A percentile compares a stretch with the other conserved stretches of the same genome.
Evolutionary conservation across 2,329 filamentous ascomycete species (phyloP).

Genomic region (Metarhizium robertsii): DNA sequence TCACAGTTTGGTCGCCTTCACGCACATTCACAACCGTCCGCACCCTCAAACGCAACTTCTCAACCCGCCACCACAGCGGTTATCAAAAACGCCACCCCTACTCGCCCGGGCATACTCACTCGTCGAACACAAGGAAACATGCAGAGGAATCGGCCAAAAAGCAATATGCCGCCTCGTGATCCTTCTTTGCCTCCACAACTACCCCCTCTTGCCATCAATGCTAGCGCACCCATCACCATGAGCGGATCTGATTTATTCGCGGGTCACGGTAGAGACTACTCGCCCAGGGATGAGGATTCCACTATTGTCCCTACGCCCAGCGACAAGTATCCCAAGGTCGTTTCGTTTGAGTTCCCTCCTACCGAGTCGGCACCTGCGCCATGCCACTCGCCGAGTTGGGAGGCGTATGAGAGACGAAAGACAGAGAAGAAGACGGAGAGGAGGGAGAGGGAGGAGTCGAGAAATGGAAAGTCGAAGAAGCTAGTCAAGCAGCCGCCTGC

Average conservation of each 20-base stretch:
- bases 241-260: slow-evolving; percentile 3
- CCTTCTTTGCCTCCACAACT: slow-evolving; percentile 6
- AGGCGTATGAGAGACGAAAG: slow-evolving; percentile 43
- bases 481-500: slow-evolving; percentile 23
- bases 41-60: slow-evolving; percentile 2
- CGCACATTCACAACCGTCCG: slow-evolving; percentile 1
- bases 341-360: slow-evolving; percentile 22
- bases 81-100: neutral
- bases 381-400: slow-evolving; percentile 55
- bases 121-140: slow-evolving; percentile 5
- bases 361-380: slow-evolving; percentile 28
- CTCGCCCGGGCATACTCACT: slow-evolving; percentile 8
- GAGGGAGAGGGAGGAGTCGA: slow-evolving; percentile 18
- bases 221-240: slow-evolving; percentile 3
- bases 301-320: slow-evolving; percentile 7
- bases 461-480: slow-evolving; percentile 14
- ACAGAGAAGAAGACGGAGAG: slow-evolving; percentile 40
- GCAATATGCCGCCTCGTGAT: slow-evolving; percentile 1
- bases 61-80: neutral
- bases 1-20: slow-evolving; percentile 13
- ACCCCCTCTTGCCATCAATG: slow-evolving; percentile 10
- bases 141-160: slow-evolving; percentile 3
- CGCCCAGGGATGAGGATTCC: neutral
- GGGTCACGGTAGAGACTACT: slow-evolving; percentile 6
- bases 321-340: slow-evolving; percentile 19